These are phyloP conservation scores for Exophiala aquamarina DNA, from an alignment of 2,329 filamentous ascomycete species.

Conservation along the genomic window DNA sequence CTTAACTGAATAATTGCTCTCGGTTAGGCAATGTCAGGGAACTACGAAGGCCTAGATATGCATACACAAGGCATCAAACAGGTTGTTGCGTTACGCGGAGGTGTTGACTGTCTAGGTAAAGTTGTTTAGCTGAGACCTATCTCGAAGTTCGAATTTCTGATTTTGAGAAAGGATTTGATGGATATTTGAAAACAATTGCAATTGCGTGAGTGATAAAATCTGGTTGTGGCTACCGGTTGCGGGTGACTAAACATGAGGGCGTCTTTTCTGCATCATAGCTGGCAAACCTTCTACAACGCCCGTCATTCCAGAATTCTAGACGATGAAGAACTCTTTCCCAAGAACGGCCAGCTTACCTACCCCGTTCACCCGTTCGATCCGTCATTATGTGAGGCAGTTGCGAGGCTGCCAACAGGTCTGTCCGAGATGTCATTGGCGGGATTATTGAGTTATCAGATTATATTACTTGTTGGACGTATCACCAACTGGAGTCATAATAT, in stretches of 20 bases:
- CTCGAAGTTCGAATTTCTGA: too few species aligned
- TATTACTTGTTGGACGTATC: conserved; percentile 11
- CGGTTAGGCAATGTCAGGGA: conserved; percentile 13
- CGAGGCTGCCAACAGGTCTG: conserved; percentile 8
- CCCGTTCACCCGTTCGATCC: conserved; percentile 18
- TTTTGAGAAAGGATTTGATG: conserved; percentile 16
- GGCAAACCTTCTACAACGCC: conserved; percentile 15
- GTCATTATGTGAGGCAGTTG: conserved; percentile 11
- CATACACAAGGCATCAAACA: conserved; percentile 17
- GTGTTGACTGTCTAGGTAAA: conserved; percentile 10
- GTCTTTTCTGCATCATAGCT: conserved; percentile 8
- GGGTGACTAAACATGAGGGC: too few species aligned
- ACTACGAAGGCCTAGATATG: conserved; percentile 18
- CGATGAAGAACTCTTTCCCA: conserved; percentile 8
- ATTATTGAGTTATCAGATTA: conserved; percentile 17
- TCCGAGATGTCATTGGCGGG: conserved; percentile 15
- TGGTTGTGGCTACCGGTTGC: too few species aligned
- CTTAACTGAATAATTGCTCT: neutral
- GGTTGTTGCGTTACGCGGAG: conserved; percentile 11
- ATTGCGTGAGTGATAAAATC: conserved; percentile 14
- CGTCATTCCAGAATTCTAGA: conserved; percentile 8
- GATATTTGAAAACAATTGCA: conserved; percentile 12
- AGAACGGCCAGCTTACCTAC: conserved; percentile 12
- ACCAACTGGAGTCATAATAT: conserved; percentile 12
- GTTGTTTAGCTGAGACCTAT: neutral